phyloP scores from a whole-genome alignment of 2,329 filamentous ascomycete genomes.

The Trichoderma afroharzianum region DNA sequence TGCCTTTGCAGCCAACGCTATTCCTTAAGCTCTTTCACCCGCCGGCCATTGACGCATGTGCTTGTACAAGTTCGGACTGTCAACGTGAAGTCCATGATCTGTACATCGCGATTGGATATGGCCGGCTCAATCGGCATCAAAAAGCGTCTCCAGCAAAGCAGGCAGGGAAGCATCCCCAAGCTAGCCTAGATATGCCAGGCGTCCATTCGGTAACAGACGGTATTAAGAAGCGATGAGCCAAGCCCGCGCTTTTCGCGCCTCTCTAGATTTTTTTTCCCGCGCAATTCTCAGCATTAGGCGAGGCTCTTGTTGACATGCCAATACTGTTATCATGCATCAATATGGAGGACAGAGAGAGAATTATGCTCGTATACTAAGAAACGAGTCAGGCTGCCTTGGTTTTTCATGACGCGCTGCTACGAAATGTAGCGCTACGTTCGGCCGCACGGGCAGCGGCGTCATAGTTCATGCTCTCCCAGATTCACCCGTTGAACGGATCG shows the following conservation, averaged over 20 bases:
- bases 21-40: background rate
- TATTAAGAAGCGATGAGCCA: background rate
- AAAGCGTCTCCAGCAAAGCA: background rate
- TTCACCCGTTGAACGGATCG: background rate
- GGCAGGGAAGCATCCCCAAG: background rate
- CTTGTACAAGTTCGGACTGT: background rate
- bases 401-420: background rate
- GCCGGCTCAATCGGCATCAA: slow-evolving; percentile 1
- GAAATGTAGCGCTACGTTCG: background rate
- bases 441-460: background rate
- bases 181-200: background rate
- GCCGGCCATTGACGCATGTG: background rate
- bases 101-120: slow-evolving; percentile 1
- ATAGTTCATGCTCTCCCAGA: background rate
- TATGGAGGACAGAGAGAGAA: background rate
- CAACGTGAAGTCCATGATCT: background rate
- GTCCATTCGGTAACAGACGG: background rate
- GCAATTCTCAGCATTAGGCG: background rate
- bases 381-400: background rate
- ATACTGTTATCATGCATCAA: background rate
- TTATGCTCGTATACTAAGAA: background rate
- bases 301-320: background rate
- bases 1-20: background rate
- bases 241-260: slow-evolving; percentile 7
- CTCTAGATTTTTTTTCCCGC: background rate